A percentile compares a stretch with the other conserved stretches of the same genome.
These are phyloP conservation scores for Solidago caesia DNA, from an alignment of 129 eudicot genomes.

Conservation along the genomic window DNA sequence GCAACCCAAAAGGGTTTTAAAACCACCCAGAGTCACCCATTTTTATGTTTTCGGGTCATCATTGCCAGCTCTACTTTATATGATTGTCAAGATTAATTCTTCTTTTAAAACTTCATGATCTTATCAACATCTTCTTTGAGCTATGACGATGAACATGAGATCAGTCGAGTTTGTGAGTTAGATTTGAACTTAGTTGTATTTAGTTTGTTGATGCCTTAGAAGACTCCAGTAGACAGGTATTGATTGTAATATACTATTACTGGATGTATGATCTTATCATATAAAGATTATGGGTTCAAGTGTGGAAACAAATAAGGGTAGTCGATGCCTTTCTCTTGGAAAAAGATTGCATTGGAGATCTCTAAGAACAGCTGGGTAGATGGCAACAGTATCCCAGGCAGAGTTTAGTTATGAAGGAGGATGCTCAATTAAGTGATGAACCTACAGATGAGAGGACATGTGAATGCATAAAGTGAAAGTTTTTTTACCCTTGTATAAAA, in stretches of 20 bases:
- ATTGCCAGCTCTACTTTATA: too few species aligned
- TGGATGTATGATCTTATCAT: background rate
- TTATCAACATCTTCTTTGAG: background rate
- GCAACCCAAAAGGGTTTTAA: too few species aligned
- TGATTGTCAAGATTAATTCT: background rate
- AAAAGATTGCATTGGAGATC: background rate
- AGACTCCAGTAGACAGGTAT: background rate
- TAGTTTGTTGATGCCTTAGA: background rate
- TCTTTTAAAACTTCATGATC: background rate
- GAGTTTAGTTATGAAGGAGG: constrained; percentile 5
- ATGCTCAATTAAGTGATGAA: background rate
- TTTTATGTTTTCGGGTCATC: too few species aligned
- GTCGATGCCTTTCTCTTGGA: background rate
- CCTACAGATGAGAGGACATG: background rate
- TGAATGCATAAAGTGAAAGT: background rate
- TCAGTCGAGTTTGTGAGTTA: background rate
- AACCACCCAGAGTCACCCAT: too few species aligned
- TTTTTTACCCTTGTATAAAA: constrained; percentile 1
- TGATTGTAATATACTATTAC: background rate
- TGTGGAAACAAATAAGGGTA: background rate
- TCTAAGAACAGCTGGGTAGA: background rate
- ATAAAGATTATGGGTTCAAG: background rate
- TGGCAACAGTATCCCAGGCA: background rate
- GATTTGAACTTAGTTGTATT: background rate
- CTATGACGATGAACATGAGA: background rate